Base-by-base conservation (phyloP, 805 yeast species). In the Barnettozyma populi region DNA sequence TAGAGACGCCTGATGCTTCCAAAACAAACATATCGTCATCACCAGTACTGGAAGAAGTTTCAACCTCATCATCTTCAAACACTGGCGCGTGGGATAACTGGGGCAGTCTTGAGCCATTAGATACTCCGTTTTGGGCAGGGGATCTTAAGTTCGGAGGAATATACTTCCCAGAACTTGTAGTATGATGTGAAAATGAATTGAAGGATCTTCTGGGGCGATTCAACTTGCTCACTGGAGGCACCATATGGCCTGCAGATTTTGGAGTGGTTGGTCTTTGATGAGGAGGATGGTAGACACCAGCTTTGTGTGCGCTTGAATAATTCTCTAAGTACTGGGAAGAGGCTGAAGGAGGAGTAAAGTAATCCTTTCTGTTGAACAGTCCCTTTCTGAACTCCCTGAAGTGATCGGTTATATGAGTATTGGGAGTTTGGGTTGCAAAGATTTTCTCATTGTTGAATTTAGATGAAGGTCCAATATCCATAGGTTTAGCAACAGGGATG, bases 341-440 rank as follows among this genome's bases (percentile, higher is more conserved):
- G 6, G 81, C 84, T 23, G 90, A 79, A 47, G 84, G 85, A 3
- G 94, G 94, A 4, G 94, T 86, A 61, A 84, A 86, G 55, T 75
- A 82, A 60, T 86, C 92, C 56, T 81, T 84, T 44, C 92, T 73
- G 54, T 79, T 79, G 57, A 76, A 82, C 16, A 57, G 47, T 41
- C 64, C 60, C 37, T 56, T 57, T 43, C 57, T 65, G 51, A 65
- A 69, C 21, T 70, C 65, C 29, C 69, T 64, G 53, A 68, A 69
- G 47, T 62, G 72, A 45, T 62, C 67, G 48, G 67, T 59, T 45
- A 71, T 70, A 47, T 70, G 70, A 7, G 70, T 66, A 50, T 68
- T 73, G 57, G 77, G 82, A 10, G 84, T 79, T 29, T 86, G 86
- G 47, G 82, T 79, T 20, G 79, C 84, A 51, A 83, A 74, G 7